Evolutionary conservation across 2,329 filamentous ascomycete genomes (phyloP), one percentile per base, ranked within the genome.

Genomic region (Verruconis gallopava): DNA sequence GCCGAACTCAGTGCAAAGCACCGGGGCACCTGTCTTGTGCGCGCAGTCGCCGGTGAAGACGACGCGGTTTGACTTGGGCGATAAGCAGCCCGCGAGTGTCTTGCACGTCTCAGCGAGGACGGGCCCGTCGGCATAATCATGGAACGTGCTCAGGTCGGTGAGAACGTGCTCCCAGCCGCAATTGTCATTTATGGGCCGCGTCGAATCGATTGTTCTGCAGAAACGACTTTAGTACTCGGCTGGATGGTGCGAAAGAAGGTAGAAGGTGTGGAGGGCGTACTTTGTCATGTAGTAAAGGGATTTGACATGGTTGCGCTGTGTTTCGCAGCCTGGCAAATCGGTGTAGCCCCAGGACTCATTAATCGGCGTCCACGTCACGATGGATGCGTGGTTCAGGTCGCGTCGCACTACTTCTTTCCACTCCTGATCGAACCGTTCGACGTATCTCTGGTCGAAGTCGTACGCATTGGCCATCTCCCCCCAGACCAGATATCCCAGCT

Each of bases 81-180:
- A 63, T 0, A 80, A 61, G 33, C 79, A 79, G 1, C 63, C 62
- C 1, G 71, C 60, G 20, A 79, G 56, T 2, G 59, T 67, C 0
- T 62, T 58, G 50, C 75, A 80, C 2, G 71, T 73, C 45, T 68
- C 60, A 4, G 68, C 62, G 4, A 82, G 65, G 17, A 66, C 69
- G 0, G 69, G 62, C 0, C 64, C 72, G 50, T 81, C 77, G 14
- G 66, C 63, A 53, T 81, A 82, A 55, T 81, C 77, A 54, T 81
- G 78, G 62, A 78, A 82, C 0, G 77, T 80, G 18, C 72, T 74
- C 2, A 81, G 59, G 49, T 81, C 77, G 0, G 73, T 77, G 9
- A 65, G 50, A 4, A 81, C 75, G 47, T 81, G 77, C 51, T 81
- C 76, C 78, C 78, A 81, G 22, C 78, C 78, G 48, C 77, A 81